Base-by-base conservation (phyloP, 2,329 filamentous ascomycete species). In the Penicillium sclerotiorum region DNA sequence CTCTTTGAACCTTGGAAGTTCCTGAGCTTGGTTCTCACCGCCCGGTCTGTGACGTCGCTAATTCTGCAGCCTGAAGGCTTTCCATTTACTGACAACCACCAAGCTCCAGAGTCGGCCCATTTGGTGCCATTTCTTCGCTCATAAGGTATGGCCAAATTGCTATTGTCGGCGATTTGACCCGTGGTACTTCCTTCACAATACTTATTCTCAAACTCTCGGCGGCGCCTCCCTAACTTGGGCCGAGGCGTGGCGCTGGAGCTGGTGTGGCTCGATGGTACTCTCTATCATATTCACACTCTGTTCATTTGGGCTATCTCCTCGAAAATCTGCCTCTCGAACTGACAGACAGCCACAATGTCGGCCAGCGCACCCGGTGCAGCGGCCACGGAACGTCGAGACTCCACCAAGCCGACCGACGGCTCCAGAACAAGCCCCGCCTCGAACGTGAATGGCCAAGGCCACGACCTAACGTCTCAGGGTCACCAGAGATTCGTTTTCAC, bases 401-500 rank as follows among this genome's bases (percentile, higher is more conserved):
- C 60, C 44, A 50, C 55, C 42, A 68, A 66, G 45, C 23, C 58
- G n/a, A 50, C 57, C 13, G 50, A 56, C 30, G 50, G 43, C 41
- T 49, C 54, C 40, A 59, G 53, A 50, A 60, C 62, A 43, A 57
- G 50, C 41, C 49, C 58, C 30, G 48, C 55, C 15, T 58, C 62
- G 21, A 52, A 56, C 44, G 36, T 47, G 13, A 57, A 54, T 38
- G 50, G 47, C 13, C 37, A 54, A 37, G 50, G 46, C 13, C 35
- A 40, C 3, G 57, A 62, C 4, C 47, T 56, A 18, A 45, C 57
- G 11, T 41, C 52, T 17, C 66, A 67, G 38, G 68, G 67, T 43
- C 78, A 82, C 57, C 80, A 82, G 62, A 78, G 77, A 59, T 80
- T 86, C 60, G 83, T 88, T 32, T 78, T 88, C 54, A 80, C 84